phyloP scores from a whole-genome alignment of 345 rosid species.

The Firmiana major region DNA sequence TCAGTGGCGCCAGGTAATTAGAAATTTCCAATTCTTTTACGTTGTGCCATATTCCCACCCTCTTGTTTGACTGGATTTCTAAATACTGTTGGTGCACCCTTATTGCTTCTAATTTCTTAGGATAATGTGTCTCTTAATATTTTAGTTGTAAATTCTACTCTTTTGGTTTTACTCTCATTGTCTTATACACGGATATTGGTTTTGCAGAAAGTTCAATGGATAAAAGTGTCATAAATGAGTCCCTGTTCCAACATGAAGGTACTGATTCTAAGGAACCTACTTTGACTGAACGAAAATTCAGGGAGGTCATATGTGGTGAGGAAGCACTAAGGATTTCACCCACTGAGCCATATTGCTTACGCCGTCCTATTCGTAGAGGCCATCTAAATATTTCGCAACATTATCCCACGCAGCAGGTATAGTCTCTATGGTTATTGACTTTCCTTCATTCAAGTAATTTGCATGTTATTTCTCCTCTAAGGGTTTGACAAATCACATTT shows the following conservation, averaged over 20 bases:
- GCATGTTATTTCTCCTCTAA: background rate
- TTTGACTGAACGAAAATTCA: constrained; percentile 43
- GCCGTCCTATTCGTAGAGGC: constrained; percentile 86
- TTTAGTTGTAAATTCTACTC: background rate
- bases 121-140: constrained; percentile 4
- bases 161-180: constrained; percentile 1
- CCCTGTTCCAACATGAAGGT: constrained; percentile 31
- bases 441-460: background rate
- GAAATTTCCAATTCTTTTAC: background rate
- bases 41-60: background rate
- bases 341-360: constrained; percentile 69
- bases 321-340: constrained; percentile 78
- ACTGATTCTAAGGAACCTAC: constrained; percentile 31
- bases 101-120: background rate
- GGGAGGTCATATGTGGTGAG: constrained; percentile 69
- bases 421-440: background rate
- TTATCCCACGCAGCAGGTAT: constrained; percentile 81
- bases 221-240: constrained; percentile 30
- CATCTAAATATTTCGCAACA: constrained; percentile 82
- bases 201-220: constrained; percentile 48
- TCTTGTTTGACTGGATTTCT: constrained; percentile 2
- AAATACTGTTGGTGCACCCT: background rate
- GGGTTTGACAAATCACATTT: background rate
- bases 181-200: constrained; percentile 11
- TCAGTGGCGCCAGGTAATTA: constrained; percentile 36